Evolutionary conservation across 176 grass and related monocot genomes (phyloP).

Genomic region (Avena sativa): DNA sequence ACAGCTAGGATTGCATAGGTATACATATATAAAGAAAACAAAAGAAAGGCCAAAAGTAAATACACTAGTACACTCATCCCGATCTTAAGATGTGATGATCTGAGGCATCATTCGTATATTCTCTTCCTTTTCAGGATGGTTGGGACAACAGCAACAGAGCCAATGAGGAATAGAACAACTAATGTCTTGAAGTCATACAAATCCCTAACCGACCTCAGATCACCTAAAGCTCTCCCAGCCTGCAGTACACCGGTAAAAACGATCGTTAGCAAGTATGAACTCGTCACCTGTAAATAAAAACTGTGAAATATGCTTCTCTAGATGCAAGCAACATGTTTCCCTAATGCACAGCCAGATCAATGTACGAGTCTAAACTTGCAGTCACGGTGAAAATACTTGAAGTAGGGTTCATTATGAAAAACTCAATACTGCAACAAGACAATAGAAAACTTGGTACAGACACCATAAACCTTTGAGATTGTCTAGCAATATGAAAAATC

Average conservation of each 20-base stretch:
- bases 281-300: not conserved
- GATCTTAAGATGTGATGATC: slow-evolving; percentile 25
- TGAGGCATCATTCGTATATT: slow-evolving; percentile 68
- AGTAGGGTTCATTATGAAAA: not conserved
- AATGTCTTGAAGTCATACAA: slow-evolving; percentile 96
- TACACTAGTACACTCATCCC: slow-evolving; percentile 31
- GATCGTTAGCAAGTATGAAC: slow-evolving; percentile 5
- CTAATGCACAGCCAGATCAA: slow-evolving; percentile 20
- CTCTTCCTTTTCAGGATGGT: slow-evolving; percentile 92
- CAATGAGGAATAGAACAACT: slow-evolving; percentile 85
- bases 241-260: slow-evolving; percentile 36
- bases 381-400: not conserved
- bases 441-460: not conserved
- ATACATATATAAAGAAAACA: slow-evolving; percentile 54
- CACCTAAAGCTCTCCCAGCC: slow-evolving; percentile 86
- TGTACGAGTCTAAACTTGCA: not conserved
- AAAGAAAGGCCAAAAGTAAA: not conserved
- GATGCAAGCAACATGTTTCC: not conserved
- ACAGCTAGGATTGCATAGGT: slow-evolving; percentile 49
- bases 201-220: slow-evolving; percentile 88
- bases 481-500: not conserved
- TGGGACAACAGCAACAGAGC: slow-evolving; percentile 77
- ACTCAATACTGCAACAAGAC: not conserved
- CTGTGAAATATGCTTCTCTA: not conserved
- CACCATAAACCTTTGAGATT: not conserved